Percentiles rank a stretch among this genome's conserved stretches.
Conservation (phyloP, 805 yeast species). For the Schizosaccharomyces cryophilus region DNA sequence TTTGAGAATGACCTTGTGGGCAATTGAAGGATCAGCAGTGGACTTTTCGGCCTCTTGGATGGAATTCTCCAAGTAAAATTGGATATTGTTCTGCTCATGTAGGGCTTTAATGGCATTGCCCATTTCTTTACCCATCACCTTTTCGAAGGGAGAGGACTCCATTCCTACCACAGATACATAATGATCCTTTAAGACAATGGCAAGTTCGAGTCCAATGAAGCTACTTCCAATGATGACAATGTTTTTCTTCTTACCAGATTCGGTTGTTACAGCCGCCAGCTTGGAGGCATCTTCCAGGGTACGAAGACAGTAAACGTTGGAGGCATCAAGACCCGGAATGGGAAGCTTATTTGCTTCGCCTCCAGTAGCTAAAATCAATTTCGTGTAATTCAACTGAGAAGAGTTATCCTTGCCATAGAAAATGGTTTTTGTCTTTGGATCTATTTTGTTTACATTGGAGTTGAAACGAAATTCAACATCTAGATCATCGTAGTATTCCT, state of each 20-base stretch:
- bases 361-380: slow-evolving; percentile 4
- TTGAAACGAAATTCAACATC: neutral
- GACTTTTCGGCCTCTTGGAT: neutral
- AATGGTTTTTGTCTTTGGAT: slow-evolving; percentile 1
- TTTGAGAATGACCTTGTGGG: slow-evolving; percentile 2
- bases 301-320: slow-evolving; percentile 3
- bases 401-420: neutral
- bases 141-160: slow-evolving; percentile 2
- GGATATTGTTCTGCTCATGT: slow-evolving; percentile 2
- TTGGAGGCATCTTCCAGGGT: neutral
- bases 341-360: slow-evolving; percentile 4
- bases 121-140: slow-evolving; percentile 2
- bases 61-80: slow-evolving; percentile 1
- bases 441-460: slow-evolving; percentile 1
- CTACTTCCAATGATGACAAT: slow-evolving; percentile 5
- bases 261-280: slow-evolving; percentile 1
- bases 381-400: neutral
- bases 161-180: slow-evolving; percentile 3
- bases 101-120: slow-evolving; percentile 1
- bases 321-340: slow-evolving; percentile 3
- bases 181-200: slow-evolving; percentile 3
- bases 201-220: slow-evolving; percentile 5
- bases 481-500: slow-evolving; percentile 2
- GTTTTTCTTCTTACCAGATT: slow-evolving; percentile 2
- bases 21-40: neutral